Base-by-base conservation (phyloP, 139 green algal genomes). In the Chlorella sp. region DNA sequence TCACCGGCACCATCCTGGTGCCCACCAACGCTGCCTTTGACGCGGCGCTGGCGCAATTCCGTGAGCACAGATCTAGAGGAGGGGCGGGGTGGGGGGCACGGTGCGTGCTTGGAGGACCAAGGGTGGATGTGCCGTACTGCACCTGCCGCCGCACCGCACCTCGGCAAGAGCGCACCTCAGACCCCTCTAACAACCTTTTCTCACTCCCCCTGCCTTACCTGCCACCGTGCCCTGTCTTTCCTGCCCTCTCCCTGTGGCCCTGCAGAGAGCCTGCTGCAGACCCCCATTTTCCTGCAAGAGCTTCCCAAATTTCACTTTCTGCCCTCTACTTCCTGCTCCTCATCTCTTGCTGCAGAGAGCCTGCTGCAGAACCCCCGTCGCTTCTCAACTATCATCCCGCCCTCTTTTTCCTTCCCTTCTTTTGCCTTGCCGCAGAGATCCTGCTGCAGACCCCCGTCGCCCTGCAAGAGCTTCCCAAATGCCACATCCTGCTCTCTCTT, bases 281-380 rank as follows among this genome's bases (percentile, higher is more conserved):
- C 87, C 85, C 53, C 85, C 19, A 36, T 42, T 16, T 34, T 79
- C 26, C 37, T 94, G 60, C 61, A 87, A 22, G 60, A 86, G 75
- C 88, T 94, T 22, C 81, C 94, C 60, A 91, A 94, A 77, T 87
- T 92, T 40, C 92, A 94, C 91, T 90, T 94, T 34, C 82, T 94
- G 53, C 91, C 9, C 48, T 57, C 24, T n/a, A n/a, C 75, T 28
- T 26, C 32, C 28, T 80, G 15, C 3, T 40, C n/a, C 40, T 40
- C 36, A 34, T 34, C 3, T 37, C 83, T 36, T 34, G 36, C 83
- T 39, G 40, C 84, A 88, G 84, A 37, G 39, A 1, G 3, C 68
- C 84, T 88, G 39, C 68, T 88, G 28, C 84, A 88, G 84, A 80
- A n/a, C 89, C 85, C 66, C 84, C 16, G 42, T 60, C 22, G 42